Conservation (phyloP, 768 basidiomycete species). For the Dentipellis sp. region DNA sequence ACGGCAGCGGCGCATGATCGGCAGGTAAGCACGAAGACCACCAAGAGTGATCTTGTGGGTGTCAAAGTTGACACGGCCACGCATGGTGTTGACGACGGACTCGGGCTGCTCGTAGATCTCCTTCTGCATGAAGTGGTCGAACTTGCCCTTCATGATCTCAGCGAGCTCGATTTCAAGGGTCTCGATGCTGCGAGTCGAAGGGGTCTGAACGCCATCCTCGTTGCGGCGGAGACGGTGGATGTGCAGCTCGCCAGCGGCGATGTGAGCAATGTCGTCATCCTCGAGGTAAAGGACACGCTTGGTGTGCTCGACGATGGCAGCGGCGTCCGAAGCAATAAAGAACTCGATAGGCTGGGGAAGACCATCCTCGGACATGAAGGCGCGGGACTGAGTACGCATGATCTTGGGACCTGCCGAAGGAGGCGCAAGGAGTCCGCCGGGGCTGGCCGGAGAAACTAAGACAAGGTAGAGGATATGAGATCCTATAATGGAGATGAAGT, state of each 20-base stretch:
- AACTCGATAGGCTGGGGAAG: conserved; percentile 98
- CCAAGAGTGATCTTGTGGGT: conserved; percentile 85
- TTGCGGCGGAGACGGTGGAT: conserved; percentile 95
- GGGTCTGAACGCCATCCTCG: conserved; percentile 56
- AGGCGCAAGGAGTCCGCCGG: conserved; percentile 61
- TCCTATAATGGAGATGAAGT: neutral
- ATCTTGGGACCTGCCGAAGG: conserved; percentile 64
- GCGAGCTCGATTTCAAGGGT: conserved; percentile 97
- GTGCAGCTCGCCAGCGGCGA: conserved; percentile 93
- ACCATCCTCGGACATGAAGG: conserved; percentile 98
- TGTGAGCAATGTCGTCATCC: conserved; percentile 98
- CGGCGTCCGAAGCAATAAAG: conserved; percentile 96
- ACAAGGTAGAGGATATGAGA: neutral
- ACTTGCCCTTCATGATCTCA: conserved; percentile 99
- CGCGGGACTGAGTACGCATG: conserved; percentile 88
- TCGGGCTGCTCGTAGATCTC: conserved; percentile 99
- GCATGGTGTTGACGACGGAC: conserved; percentile 99
- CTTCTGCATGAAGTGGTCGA: conserved; percentile 99
- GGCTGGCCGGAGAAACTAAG: conserved; percentile 30
- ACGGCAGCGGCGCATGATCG: conserved; percentile 89
- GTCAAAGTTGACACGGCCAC: conserved; percentile 99
- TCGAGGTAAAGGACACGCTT: conserved; percentile 98
- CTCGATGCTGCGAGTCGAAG: conserved; percentile 88
- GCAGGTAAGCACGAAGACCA: conserved; percentile 90
- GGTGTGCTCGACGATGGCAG: conserved; percentile 96